Evolutionary conservation across 768 basidiomycete genomes (phyloP).

Genomic region (Pisolithus marmoratus): DNA sequence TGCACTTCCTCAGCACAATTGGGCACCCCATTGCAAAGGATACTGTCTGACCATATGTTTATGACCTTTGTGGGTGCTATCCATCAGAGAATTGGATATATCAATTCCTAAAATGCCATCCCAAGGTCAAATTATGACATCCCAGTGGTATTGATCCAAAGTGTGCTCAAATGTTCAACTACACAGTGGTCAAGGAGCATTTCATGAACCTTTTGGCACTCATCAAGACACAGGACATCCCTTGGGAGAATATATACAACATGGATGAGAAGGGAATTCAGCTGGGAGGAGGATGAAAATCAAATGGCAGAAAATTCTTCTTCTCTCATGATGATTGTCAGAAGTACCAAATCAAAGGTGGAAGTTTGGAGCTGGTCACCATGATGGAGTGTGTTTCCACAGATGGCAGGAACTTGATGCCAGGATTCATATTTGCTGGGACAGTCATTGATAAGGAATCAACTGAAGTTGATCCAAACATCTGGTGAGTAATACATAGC

Average conservation of each 20-base stretch:
- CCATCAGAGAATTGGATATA: too few relatives aligned
- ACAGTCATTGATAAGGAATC: neutral
- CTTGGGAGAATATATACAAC: constrained; percentile 9
- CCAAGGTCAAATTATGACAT: constrained; percentile 17
- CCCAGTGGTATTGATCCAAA: constrained; percentile 21
- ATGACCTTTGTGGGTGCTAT: too few relatives aligned
- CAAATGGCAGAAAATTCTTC: constrained; percentile 1
- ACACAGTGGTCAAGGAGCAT: constrained; percentile 12
- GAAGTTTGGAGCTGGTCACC: constrained; percentile 36
- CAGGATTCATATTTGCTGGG: constrained; percentile 33
- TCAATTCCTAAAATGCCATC: neutral
- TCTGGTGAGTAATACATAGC: neutral
- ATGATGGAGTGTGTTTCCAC: constrained; percentile 40
- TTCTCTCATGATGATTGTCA: constrained; percentile 4
- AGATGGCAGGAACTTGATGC: constrained; percentile 31
- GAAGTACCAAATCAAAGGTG: neutral
- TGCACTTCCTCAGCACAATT: neutral
- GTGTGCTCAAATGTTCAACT: constrained; percentile 19
- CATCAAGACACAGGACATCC: constrained; percentile 5
- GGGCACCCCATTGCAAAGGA: too few relatives aligned
- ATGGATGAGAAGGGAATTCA: constrained; percentile 12
- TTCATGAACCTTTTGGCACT: constrained; percentile 11
- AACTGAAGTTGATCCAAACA: neutral
- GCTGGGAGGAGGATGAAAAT: constrained; percentile 4
- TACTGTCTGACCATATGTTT: too few relatives aligned